phyloP scores from a whole-genome alignment of 441 rosid species.

The Brassica hybrid region DNA sequence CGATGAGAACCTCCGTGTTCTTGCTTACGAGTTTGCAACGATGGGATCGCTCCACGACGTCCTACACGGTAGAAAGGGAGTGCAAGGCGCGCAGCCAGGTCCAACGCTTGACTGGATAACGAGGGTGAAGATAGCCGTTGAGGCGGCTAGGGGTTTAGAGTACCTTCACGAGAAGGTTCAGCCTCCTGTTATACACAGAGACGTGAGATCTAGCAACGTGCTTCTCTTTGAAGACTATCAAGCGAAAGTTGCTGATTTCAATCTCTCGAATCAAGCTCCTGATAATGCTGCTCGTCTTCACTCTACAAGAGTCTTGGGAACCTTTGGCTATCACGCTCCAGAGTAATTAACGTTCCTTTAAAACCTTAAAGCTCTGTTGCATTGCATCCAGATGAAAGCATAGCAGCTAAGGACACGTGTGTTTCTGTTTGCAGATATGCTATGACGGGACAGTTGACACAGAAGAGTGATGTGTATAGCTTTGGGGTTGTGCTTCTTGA shows the following conservation, averaged over 20 bases:
- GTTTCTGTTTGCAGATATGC: slow-evolving; percentile 69
- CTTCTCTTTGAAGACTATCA: slow-evolving; percentile 93
- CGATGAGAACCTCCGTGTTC: slow-evolving; percentile 85
- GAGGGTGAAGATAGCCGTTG: slow-evolving; percentile 90
- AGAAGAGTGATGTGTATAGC: slow-evolving; percentile 97
- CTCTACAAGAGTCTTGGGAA: slow-evolving; percentile 96
- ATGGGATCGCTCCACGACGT: slow-evolving; percentile 99
- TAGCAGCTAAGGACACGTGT: neutral
- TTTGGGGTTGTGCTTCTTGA: slow-evolving; percentile 96
- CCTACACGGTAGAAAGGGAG: slow-evolving; percentile 97
- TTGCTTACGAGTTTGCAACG: slow-evolving; percentile 94
- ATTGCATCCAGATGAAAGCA: neutral
- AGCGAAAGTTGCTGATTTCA: slow-evolving; percentile 94
- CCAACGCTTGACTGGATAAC: slow-evolving; percentile 97
- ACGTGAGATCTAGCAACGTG: slow-evolving; percentile 94
- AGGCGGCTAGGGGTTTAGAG: slow-evolving; percentile 97
- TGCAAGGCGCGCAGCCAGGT: slow-evolving; percentile 99
- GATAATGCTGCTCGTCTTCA: slow-evolving; percentile 99
- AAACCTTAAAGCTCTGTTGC: neutral
- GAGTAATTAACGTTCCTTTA: slow-evolving; percentile 58
- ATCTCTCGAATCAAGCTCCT: slow-evolving; percentile 96
- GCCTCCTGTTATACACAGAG: slow-evolving; percentile 89
- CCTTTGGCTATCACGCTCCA: slow-evolving; percentile 99
- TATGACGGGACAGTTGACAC: slow-evolving; percentile 98
- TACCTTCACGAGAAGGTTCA: slow-evolving; percentile 93